Evolutionary conservation across 2,329 filamentous ascomycete genomes (phyloP).

Genomic region (Aspergillus sclerotialis): DNA sequence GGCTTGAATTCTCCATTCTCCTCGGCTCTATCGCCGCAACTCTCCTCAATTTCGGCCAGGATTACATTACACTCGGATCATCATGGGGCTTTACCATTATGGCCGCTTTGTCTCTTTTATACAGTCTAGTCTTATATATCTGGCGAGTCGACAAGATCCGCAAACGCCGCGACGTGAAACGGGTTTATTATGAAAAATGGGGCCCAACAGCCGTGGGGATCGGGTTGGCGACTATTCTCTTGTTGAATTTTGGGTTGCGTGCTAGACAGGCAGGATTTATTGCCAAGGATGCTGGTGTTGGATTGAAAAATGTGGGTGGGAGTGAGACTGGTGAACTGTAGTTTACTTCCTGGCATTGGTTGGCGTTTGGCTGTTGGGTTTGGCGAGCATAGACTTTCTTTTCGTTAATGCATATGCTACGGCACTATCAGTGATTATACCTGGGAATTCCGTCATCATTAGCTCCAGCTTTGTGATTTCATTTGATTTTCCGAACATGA

Average conservation of each 20-base stretch:
- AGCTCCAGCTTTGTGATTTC: no score
- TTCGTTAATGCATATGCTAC: no score
- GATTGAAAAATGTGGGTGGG: conserved; percentile 1
- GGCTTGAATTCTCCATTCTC: conserved; percentile 96
- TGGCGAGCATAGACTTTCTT: no score
- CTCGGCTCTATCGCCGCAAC: conserved; percentile 81
- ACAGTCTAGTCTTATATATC: conserved; percentile 76
- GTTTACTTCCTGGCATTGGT: no score
- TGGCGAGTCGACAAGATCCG: conserved; percentile 84
- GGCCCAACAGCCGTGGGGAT: conserved; percentile 73
- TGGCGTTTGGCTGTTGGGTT: no score
- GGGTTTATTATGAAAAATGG: conserved; percentile 75
- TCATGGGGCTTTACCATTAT: conserved; percentile 75
- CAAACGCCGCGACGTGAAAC: conserved; percentile 68
- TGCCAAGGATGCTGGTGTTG: conserved; percentile 8
- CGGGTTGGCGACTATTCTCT: conserved; percentile 65
- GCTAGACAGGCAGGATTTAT: conserved; percentile 47
- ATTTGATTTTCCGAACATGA: no score
- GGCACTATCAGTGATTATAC: no score
- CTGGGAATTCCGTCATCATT: no score
- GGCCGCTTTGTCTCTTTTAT: conserved; percentile 70
- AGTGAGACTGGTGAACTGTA: conserved; percentile 12
- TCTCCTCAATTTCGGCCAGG: conserved; percentile 68
- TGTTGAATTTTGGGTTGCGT: conserved; percentile 73
- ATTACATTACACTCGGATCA: conserved; percentile 57